phyloP scores from a whole-genome alignment of 129 eudicot species.

The Rutidosis leptorrhynchoides region DNA sequence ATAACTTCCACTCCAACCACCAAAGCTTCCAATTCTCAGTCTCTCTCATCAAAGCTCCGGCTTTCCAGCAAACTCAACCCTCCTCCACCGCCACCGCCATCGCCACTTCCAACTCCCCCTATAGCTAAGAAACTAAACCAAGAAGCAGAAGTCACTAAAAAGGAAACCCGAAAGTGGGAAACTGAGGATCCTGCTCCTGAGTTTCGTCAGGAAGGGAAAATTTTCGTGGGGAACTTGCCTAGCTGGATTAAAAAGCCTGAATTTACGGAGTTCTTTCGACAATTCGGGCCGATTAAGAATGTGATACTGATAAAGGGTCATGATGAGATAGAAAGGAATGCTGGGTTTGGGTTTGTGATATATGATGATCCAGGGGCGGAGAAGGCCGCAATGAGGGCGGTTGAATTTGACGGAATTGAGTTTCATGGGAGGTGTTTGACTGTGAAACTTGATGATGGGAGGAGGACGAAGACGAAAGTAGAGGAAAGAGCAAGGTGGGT shows the following conservation, averaged over 20 bases:
- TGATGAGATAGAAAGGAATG: constrained; percentile 56
- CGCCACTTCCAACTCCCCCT: constrained; percentile 27
- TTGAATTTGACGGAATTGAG: constrained; percentile 90
- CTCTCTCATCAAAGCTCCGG: no score
- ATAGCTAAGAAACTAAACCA: background rate
- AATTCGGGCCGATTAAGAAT: constrained; percentile 75
- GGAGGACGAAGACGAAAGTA: constrained; percentile 53
- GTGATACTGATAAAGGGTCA: constrained; percentile 75
- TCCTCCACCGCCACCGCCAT: constrained; percentile 54
- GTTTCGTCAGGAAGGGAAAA: constrained; percentile 63
- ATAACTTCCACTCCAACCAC: no score
- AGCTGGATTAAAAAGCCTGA: constrained; percentile 72
- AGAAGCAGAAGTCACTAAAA: background rate
- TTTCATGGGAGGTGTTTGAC: constrained; percentile 84
- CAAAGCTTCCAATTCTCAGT: no score
- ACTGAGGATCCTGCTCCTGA: no score
- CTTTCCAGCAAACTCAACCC: constrained; percentile 78
- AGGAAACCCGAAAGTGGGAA: no score
- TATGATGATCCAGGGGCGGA: constrained; percentile 60
- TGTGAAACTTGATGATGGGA: constrained; percentile 88
- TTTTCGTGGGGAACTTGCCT: constrained; percentile 85
- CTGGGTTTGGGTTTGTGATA: constrained; percentile 90
- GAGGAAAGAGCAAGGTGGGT: constrained; percentile 66
- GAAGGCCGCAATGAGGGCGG: constrained; percentile 72
- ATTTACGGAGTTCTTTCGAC: constrained; percentile 66